phyloP scores from a whole-genome alignment of 2,329 filamentous ascomycete genomes.

The Beauveria sp. region DNA sequence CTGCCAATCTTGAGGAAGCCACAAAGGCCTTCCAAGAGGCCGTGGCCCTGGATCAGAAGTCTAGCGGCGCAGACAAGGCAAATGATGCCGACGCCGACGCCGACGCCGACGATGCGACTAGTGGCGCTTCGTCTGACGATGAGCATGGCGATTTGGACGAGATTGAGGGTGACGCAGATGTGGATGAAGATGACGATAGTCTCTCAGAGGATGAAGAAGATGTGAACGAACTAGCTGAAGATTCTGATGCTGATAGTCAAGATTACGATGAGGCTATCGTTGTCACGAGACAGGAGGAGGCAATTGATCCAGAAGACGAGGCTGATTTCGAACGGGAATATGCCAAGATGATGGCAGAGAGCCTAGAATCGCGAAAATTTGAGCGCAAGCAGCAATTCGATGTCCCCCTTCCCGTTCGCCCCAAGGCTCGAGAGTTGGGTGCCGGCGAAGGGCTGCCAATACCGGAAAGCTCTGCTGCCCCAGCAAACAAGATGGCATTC shows the following conservation, averaged over 20 bases:
- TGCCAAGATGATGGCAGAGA: conserved; percentile 97
- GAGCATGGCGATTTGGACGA: conserved; percentile 62
- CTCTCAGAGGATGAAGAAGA: conserved; percentile 54
- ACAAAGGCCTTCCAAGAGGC: conserved; percentile 76
- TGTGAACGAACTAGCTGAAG: conserved; percentile 41
- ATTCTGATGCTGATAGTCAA: conserved; percentile 49
- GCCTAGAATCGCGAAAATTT: conserved; percentile 89
- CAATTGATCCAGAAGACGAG: conserved; percentile 86
- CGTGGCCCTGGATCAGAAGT: conserved; percentile 84
- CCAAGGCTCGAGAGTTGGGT: conserved; percentile 47
- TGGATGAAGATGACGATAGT: conserved; percentile 50
- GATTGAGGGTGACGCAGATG: conserved; percentile 52
- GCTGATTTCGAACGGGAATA: conserved; percentile 97
- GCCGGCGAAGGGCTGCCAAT: conserved; percentile 11
- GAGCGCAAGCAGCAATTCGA: conserved; percentile 93
- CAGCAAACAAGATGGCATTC: conserved; percentile 76
- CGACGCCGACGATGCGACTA: conserved; percentile 67
- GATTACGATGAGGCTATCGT: conserved; percentile 78
- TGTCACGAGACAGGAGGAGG: conserved; percentile 83
- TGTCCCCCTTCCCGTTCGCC: conserved; percentile 87
- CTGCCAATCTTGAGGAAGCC: conserved; percentile 74
- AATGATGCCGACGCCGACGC: conserved; percentile 64
- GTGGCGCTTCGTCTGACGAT: conserved; percentile 68
- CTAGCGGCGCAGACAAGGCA: conserved; percentile 60
- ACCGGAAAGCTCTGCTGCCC: conserved; percentile 7